Evolutionary conservation across 1,284 basidiomycete genomes (phyloP).

Genomic region (Pholiota adiposa): DNA sequence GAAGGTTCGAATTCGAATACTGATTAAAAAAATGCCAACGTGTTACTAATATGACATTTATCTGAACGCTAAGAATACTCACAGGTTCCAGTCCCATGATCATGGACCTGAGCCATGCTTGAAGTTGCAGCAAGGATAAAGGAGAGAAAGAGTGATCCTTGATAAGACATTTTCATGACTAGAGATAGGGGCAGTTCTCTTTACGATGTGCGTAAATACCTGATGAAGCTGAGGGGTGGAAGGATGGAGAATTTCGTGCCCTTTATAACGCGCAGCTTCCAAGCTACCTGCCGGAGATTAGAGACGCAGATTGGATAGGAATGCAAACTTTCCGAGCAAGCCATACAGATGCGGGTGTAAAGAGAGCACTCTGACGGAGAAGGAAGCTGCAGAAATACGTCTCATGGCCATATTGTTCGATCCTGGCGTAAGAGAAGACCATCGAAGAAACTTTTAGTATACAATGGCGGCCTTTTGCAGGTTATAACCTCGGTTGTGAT

Average conservation of each 20-base stretch:
- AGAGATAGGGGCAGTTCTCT: too few relatives aligned
- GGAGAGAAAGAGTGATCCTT: neutral
- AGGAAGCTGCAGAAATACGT: neutral
- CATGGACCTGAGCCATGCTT: constrained; percentile 5
- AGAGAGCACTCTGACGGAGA: neutral
- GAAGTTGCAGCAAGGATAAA: neutral
- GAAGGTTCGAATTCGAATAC: constrained; percentile 43
- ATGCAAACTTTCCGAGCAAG: too few relatives aligned
- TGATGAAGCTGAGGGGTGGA: neutral
- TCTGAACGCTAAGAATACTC: neutral
- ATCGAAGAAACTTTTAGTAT: neutral
- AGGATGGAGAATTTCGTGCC: neutral
- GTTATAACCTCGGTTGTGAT: too few relatives aligned
- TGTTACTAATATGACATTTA: neutral
- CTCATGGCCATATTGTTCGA: too few relatives aligned
- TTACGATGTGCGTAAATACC: too few relatives aligned
- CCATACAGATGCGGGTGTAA: neutral
- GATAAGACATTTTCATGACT: neutral
- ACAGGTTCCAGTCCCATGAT: constrained; percentile 5
- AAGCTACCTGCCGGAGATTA: neutral
- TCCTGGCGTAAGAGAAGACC: constrained; percentile 3
- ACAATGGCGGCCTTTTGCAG: neutral
- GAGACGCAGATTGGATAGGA: neutral
- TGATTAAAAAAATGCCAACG: constrained; percentile 15
- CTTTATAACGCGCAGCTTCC: neutral